Evolutionary conservation across 352 stramenopile species (phyloP).

Genomic region (Phytophthora pini): DNA sequence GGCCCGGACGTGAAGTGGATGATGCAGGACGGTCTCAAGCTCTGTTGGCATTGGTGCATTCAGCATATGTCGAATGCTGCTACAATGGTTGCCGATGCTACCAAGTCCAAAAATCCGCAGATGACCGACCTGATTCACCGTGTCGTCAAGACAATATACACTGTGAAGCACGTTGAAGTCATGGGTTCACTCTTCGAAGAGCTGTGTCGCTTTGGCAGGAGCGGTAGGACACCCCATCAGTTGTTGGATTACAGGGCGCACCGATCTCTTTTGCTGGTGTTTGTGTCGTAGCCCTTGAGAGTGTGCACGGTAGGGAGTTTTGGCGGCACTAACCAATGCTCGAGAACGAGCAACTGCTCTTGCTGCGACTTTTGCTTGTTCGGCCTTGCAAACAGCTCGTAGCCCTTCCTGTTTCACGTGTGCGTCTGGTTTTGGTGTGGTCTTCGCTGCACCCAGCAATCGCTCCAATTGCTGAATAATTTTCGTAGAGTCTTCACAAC

Average conservation of each 20-base stretch:
- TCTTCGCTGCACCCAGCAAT: too few relatives aligned
- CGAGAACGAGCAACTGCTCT: background rate
- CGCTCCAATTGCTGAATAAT: too few relatives aligned
- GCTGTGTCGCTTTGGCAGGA: background rate
- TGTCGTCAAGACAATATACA: background rate
- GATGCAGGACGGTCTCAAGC: background rate
- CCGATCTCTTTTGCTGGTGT: background rate
- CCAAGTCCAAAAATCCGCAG: background rate
- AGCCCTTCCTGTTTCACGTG: background rate
- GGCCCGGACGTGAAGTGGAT: slow-evolving; percentile 12
- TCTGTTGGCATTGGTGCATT: slow-evolving; percentile 7
- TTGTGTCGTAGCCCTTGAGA: too few relatives aligned
- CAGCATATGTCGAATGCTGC: slow-evolving; percentile 4
- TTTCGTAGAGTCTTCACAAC: too few relatives aligned
- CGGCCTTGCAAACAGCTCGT: background rate
- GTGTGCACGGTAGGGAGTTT: background rate
- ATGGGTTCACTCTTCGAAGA: background rate
- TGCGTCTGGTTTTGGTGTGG: background rate
- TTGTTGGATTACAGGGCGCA: slow-evolving; percentile 5
- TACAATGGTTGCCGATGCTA: background rate
- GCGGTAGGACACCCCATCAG: background rate
- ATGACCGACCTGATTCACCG: background rate
- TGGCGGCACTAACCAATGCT: background rate
- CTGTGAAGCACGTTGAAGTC: too few relatives aligned
- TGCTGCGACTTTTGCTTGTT: background rate